phyloP scores from a whole-genome alignment of 495 filamentous ascomycete genomes.

The Hypoxylon perforatum region DNA sequence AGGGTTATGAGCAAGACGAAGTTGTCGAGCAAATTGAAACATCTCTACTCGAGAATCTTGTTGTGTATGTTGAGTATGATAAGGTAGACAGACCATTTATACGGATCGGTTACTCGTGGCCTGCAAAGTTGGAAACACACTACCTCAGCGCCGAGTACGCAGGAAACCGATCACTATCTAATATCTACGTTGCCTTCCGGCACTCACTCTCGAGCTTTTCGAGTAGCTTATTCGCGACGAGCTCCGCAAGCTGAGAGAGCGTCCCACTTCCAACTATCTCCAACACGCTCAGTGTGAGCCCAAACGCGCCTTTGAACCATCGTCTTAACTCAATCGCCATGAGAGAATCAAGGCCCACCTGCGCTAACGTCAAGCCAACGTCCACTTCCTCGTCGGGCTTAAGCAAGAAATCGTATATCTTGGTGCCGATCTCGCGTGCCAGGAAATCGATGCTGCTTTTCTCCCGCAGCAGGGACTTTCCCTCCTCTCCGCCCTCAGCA shows the following conservation, averaged over 20 bases:
- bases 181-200: slow-evolving; percentile 11
- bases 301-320: slow-evolving; percentile 46
- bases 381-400: slow-evolving; percentile 47
- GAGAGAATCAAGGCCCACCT: slow-evolving; percentile 54
- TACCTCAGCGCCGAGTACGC: neutral
- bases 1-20: too few species aligned
- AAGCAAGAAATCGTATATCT: slow-evolving; percentile 49
- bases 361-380: slow-evolving; percentile 32
- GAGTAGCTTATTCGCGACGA: slow-evolving; percentile 34
- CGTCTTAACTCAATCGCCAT: slow-evolving; percentile 54
- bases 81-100: too few species aligned
- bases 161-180: neutral
- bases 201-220: slow-evolving; percentile 29
- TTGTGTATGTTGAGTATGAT: too few species aligned
- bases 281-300: slow-evolving; percentile 47
- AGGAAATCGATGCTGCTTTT: slow-evolving; percentile 41
- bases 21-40: too few species aligned
- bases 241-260: slow-evolving; percentile 43
- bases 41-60: too few species aligned
- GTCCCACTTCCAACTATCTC: slow-evolving; percentile 52
- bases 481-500: slow-evolving; percentile 8
- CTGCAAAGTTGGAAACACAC: too few species aligned
- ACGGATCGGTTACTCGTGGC: too few species aligned
- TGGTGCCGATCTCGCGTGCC: slow-evolving; percentile 47
- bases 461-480: slow-evolving; percentile 26